These are phyloP conservation scores for Syzygium aqueum DNA, from an alignment of 345 rosid genomes.

Conservation along the genomic window DNA sequence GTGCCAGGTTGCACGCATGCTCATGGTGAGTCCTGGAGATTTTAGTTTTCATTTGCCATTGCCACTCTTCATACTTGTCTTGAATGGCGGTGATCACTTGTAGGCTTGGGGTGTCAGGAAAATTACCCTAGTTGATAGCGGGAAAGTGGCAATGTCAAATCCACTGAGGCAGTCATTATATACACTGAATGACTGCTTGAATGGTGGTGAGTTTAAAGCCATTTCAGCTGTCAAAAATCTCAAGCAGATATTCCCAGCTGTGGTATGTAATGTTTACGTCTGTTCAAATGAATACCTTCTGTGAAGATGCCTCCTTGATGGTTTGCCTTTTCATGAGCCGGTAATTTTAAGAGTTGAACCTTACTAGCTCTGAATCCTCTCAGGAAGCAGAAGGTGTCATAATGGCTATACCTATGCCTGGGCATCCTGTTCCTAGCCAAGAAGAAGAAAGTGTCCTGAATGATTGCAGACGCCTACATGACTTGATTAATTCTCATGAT, in stretches of 20 bases:
- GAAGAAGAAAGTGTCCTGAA: slow-evolving; percentile 66
- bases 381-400: slow-evolving; percentile 75
- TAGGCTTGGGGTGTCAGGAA: slow-evolving; percentile 95
- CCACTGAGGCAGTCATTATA: slow-evolving; percentile 94
- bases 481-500: slow-evolving; percentile 77
- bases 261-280: slow-evolving; percentile 30
- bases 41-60: background rate
- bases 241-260: slow-evolving; percentile 74
- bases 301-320: background rate
- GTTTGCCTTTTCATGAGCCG: background rate
- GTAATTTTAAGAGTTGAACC: background rate
- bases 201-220: slow-evolving; percentile 84
- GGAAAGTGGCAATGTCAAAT: slow-evolving; percentile 93
- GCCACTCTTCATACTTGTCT: background rate
- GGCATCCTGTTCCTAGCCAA: slow-evolving; percentile 72
- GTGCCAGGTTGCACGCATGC: slow-evolving; percentile 95
- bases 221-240: slow-evolving; percentile 82
- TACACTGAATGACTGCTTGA: slow-evolving; percentile 75
- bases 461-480: slow-evolving; percentile 60
- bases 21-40: slow-evolving; percentile 47
- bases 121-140: slow-evolving; percentile 84
- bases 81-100: background rate
- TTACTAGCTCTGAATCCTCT: background rate
- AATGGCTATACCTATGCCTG: slow-evolving; percentile 97
- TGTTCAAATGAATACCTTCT: background rate